Evolutionary conservation across 2,329 filamentous ascomycete genomes (phyloP), one percentile per base, ranked within the genome.

Genomic region (Trichophyton equinum): DNA sequence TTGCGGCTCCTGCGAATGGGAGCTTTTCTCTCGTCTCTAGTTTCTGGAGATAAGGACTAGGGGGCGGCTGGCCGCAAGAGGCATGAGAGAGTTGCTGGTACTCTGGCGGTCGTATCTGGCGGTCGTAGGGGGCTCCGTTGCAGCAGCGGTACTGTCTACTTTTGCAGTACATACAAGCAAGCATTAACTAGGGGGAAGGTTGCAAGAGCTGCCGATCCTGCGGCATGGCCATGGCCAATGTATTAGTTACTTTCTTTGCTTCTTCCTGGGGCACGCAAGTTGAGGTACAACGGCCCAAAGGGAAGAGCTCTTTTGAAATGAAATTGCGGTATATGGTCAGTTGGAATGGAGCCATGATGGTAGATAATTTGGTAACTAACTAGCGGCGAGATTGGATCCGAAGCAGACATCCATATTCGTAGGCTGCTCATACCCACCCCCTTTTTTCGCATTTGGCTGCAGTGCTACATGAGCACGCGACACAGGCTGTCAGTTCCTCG

Each of bases 391-490:
- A 6, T 44, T 22, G 20, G 25, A 36, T 36, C 33, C 33, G 33
- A 36, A 11, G 8, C 33, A 11, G 33, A 36, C 33, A 18, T 11
- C 33, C 33, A 36, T 27, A 27, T 27, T 27, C 25, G 5, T 4
- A 27, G 25, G 6, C 25, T 5, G 25, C 25, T 27, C 25, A 6
- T 27, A 27, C 25, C 25, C 25, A 36, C 33, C 33, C 33, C 33
- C 33, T 11, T 9, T 33, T 33, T 36, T 11, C 33, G 44, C 9
- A n/a, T 18, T 20, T 18, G 44, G 44, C 44, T 49, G 46, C 46
- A n/a, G 49, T 55, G 49, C 6, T 27, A 55, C 49, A 36, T 18
- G 49, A 49, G 49, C 49, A 55, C 49, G 49, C 49, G 49, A 55
- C 49, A 55, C 25, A 27, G 18, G n/a, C 27, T 55, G 49, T 55